Conservation (phyloP, 345 rosid genomes). For the Sisymbrium irio region DNA sequence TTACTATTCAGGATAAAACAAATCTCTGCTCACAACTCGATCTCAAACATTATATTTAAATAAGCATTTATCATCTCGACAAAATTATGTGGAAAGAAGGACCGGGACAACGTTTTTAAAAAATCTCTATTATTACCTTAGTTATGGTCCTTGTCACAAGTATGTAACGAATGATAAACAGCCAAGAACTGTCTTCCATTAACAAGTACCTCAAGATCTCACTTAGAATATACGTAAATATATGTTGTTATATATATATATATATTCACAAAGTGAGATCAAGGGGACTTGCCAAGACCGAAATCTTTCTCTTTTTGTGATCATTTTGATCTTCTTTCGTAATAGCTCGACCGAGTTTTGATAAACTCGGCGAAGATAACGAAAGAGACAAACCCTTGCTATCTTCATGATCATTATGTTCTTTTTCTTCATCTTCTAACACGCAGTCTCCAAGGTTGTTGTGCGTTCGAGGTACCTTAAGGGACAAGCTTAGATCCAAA, state of each 20-base stretch:
- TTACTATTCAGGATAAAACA: slow-evolving; percentile 19
- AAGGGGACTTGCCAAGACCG: slow-evolving; percentile 57
- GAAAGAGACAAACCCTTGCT: slow-evolving; percentile 61
- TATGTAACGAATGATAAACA: slow-evolving; percentile 36
- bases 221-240: slow-evolving; percentile 47
- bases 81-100: slow-evolving; percentile 10
- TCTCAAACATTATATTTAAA: slow-evolving; percentile 18
- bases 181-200: slow-evolving; percentile 21
- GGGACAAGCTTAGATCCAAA: slow-evolving; percentile 71
- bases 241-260: slow-evolving; percentile 21
- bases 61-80: slow-evolving; percentile 22
- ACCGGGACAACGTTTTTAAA: not conserved
- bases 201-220: slow-evolving; percentile 77
- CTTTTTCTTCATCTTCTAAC: slow-evolving; percentile 19
- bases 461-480: slow-evolving; percentile 39
- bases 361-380: slow-evolving; percentile 48
- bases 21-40: slow-evolving; percentile 21
- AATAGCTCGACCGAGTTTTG: slow-evolving; percentile 37
- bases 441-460: slow-evolving; percentile 19
- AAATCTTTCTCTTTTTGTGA: slow-evolving; percentile 34
- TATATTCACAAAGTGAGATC: slow-evolving; percentile 88
- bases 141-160: slow-evolving; percentile 20
- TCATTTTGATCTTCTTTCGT: slow-evolving; percentile 34
- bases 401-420: slow-evolving; percentile 15
- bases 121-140: slow-evolving; percentile 28